Base-by-base conservation (phyloP, 305 asterid species). In the Fraxinus nigra region DNA sequence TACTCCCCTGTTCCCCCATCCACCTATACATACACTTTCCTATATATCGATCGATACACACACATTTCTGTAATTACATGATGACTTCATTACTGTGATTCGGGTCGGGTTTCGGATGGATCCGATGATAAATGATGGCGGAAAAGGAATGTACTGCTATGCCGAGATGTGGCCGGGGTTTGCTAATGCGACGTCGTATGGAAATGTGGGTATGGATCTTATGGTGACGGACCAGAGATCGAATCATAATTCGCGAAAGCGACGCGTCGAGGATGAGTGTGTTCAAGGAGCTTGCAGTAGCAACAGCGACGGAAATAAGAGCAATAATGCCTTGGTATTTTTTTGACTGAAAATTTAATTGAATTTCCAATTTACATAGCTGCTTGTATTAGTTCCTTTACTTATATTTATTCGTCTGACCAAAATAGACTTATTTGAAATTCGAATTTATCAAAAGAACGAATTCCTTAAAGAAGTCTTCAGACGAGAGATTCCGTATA, bases 151-250 rank as follows among this genome's bases (percentile, higher is more conserved):
- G 83, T 91, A 85, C 26, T 89, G 87, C 86, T 81, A 89, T 46
- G 85, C 94, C 54, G 98, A 94, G 95, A 94, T 89, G 93, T 94
- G 97, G 97, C 90, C 86, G 72, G 92, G 85, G 56, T 94, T 91
- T 65, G 28, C 79, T 7, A 75, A 81, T 76, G 84, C 86, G 84
- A 28, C 86, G 82, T 75, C 90, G 84, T 82, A 80, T 73, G 90
- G 87, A 9, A 82, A 79, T 48, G 51, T 85, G 84, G 89, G 74
- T 37, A 82, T 85, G 90, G 92, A 91, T 91, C 97, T 92, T 72
- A 80, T 84, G 88, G 69, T 75, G 63, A 82, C 84, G 90, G 92
- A 89, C 87, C 90, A 85, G 83, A 83, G 84, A 80, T 87, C 91
- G 59, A 87, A 81, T 85, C 89, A 77, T 43, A 84, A 82, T 81